These are phyloP conservation scores for Lentinula guzmanii DNA, from an alignment of 768 basidiomycete genomes.

Conservation along the genomic window DNA sequence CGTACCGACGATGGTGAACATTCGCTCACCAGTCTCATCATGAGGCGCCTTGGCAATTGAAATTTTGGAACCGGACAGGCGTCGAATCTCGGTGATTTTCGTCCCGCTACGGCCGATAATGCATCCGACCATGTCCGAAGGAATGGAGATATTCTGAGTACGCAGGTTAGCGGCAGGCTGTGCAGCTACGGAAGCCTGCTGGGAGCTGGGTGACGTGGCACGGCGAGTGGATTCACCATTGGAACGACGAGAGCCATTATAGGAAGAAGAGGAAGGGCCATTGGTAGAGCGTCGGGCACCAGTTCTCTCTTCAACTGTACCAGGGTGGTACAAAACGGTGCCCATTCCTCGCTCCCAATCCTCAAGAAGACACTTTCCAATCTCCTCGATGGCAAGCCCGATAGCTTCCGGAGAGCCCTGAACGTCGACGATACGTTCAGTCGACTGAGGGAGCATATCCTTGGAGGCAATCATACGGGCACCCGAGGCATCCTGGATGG, in stretches of 20 bases:
- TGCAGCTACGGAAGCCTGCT: conserved; percentile 43
- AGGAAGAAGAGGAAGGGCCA: conserved; percentile 38
- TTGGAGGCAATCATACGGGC: conserved; percentile 98
- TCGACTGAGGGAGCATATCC: conserved; percentile 98
- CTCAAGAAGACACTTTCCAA: conserved; percentile 90
- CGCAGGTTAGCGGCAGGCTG: conserved; percentile 77
- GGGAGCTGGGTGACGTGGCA: conserved; percentile 39
- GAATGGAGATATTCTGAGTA: conserved; percentile 99
- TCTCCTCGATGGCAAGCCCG: conserved; percentile 90
- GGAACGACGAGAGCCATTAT: conserved; percentile 50
- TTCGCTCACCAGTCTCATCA: conserved; percentile 97
- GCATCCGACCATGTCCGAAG: conserved; percentile 98
- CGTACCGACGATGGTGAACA: conserved; percentile 98
- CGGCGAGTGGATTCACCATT: conserved; percentile 53
- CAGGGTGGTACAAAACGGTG: conserved; percentile 94
- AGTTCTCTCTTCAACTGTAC: conserved; percentile 69
- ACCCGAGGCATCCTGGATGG: conserved; percentile 93
- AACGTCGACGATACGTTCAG: conserved; percentile 97
- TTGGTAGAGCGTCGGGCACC: conserved; percentile 45
- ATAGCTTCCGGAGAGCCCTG: conserved; percentile 92
- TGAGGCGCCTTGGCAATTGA: conserved; percentile 99
- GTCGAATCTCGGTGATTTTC: conserved; percentile 99
- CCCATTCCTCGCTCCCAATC: conserved; percentile 95
- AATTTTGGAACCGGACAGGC: conserved; percentile 95
- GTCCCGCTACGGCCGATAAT: conserved; percentile 95